Conservation (phyloP, 2,329 filamentous ascomycete species). For the Rhynchosporium secalis region DNA sequence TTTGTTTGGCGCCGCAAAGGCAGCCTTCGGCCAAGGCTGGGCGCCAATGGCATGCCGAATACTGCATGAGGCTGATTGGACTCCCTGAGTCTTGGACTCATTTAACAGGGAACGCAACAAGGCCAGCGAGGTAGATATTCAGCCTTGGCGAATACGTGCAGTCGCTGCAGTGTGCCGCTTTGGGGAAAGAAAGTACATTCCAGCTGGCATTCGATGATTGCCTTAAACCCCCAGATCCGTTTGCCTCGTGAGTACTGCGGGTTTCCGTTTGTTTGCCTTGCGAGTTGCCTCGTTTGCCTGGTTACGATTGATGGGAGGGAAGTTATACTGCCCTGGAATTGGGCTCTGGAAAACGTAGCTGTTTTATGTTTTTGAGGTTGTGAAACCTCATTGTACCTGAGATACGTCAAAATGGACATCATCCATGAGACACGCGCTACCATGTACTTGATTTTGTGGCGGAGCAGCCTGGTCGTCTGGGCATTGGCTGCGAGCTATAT, state of each 20-base stretch:
- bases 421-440: conserved; percentile 6
- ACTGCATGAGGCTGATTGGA: background rate
- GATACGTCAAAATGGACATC: background rate
- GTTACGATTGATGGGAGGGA: background rate
- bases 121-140: conserved; percentile 1
- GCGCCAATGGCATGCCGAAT: conserved; percentile 5
- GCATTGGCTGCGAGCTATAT: background rate
- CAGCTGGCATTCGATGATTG: background rate
- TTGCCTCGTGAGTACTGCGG: background rate
- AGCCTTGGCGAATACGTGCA: conserved; percentile 2
- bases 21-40: conserved; percentile 4
- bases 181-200: background rate
- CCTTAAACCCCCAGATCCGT: background rate
- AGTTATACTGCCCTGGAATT: background rate
- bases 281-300: background rate
- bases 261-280: background rate
- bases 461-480: conserved; percentile 8
- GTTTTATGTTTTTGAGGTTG: background rate
- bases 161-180: background rate
- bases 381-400: conserved; percentile 3
- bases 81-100: background rate
- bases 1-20: conserved; percentile 1
- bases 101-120: conserved; percentile 2
- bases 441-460: conserved; percentile 3
- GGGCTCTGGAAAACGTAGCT: background rate